Evolutionary conservation across 306 rosid genomes (phyloP).

Genomic region (Begonia fuchsioides): DNA sequence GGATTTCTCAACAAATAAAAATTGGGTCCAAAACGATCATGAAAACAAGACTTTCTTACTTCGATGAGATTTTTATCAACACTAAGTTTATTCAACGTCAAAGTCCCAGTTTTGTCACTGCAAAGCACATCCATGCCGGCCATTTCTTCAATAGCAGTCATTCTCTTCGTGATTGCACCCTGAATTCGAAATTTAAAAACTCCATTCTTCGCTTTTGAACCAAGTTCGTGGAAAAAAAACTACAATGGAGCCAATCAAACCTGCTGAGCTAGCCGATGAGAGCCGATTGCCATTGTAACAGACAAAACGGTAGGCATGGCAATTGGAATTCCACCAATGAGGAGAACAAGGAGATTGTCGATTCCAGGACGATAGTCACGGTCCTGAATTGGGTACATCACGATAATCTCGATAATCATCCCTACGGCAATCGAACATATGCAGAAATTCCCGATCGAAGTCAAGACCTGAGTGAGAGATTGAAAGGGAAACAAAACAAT

Average conservation of each 20-base stretch:
- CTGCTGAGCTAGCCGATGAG: conserved; percentile 95
- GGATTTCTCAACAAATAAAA: background rate
- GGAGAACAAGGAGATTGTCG: conserved; percentile 93
- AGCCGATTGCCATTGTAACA: conserved; percentile 97
- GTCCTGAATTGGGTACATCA: conserved; percentile 96
- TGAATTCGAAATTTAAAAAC: conserved; percentile 22
- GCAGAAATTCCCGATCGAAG: conserved; percentile 97
- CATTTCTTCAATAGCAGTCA: conserved; percentile 99
- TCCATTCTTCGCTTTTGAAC: conserved; percentile 1
- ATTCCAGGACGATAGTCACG: conserved; percentile 84
- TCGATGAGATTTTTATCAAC: conserved; percentile 90
- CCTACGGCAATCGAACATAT: conserved; percentile 96
- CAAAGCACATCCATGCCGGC: conserved; percentile 99
- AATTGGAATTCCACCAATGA: conserved; percentile 97
- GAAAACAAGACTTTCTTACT: conserved; percentile 24
- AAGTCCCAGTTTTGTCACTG: conserved; percentile 96
- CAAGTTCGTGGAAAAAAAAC: conserved; percentile 6
- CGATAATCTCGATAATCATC: conserved; percentile 80
- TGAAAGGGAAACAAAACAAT: conserved; percentile 1
- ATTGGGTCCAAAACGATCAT: conserved; percentile 10
- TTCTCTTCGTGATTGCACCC: conserved; percentile 99
- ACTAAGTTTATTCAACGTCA: conserved; percentile 75
- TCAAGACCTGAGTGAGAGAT: conserved; percentile 53
- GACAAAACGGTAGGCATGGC: conserved; percentile 99
- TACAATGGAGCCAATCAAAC: conserved; percentile 23